phyloP scores from a whole-genome alignment of 441 rosid species.

The Corymbia calophylla region DNA sequence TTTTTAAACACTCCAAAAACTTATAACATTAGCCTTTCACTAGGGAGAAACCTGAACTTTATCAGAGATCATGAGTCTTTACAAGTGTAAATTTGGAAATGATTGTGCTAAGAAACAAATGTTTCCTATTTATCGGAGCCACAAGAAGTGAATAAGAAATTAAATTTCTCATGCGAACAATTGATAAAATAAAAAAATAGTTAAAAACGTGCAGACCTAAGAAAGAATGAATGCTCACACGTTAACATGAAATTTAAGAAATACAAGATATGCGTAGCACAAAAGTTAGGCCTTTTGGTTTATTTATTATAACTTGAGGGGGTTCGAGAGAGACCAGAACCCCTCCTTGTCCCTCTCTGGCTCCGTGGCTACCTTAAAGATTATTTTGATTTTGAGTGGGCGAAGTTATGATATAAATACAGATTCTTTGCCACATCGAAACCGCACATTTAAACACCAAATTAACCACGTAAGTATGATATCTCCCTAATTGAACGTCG shows the following conservation, averaged over 20 bases:
- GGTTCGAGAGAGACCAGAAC: too few relatives aligned
- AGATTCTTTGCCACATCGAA: background rate
- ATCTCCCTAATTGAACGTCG: background rate
- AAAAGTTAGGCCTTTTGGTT: too few relatives aligned
- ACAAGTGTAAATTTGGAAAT: background rate
- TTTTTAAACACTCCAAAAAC: too few relatives aligned
- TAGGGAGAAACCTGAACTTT: background rate
- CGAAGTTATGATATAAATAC: background rate
- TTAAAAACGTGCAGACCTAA: background rate
- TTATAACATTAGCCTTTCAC: too few relatives aligned
- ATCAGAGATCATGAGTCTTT: too few relatives aligned
- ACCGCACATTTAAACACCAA: background rate
- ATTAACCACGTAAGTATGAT: background rate
- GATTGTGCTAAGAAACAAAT: background rate
- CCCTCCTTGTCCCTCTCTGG: too few relatives aligned
- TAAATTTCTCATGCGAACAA: background rate
- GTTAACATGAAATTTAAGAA: background rate
- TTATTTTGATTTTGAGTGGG: too few relatives aligned
- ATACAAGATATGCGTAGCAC: too few relatives aligned
- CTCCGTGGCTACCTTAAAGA: too few relatives aligned
- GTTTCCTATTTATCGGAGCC: background rate
- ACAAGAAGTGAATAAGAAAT: background rate
- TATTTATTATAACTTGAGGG: too few relatives aligned
- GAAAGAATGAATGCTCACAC: background rate
- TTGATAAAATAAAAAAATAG: too few relatives aligned